Evolutionary conservation across 1,139 yeast genomes (phyloP), one percentile per base, ranked within the genome.

Genomic region (Suhomyces ambrosiae): DNA sequence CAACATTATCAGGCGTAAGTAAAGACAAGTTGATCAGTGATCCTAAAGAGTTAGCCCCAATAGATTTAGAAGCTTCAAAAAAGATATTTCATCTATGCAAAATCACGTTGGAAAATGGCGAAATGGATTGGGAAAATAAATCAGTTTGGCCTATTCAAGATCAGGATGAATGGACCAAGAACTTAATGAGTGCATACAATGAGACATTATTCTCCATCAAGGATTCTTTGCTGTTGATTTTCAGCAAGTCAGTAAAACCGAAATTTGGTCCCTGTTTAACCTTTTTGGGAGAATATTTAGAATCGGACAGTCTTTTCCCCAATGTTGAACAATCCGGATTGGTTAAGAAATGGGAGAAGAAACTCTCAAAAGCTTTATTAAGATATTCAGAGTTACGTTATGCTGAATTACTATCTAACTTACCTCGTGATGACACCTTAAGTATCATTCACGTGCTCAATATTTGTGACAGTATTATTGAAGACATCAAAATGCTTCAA

Each of bases 341-440:
- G 5, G 62, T 70, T 19, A 63, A 68, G 27, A 71, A 70, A 47
- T 79, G 82, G 80, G 70, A 80, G 32, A 74, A 71, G 46, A 67
- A 67, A 36, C 58, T 82, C 8, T 68, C 72, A 9, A 74, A 71
- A 29, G 51, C 78, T 0, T 59, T 83, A 7, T 61, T 78, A 14
- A 65, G 74, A 13, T 69, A 78, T 0, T 74, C 88, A 2, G 87
- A 82, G 45, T 49, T 59, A 3, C 73, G 81, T 47, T 86, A 86
- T 51, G 80, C 81, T 11, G 73, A 74, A 7, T 56, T 80, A 14
- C 63, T 86, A 22, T 66, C 72, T 7, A 63, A 64, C n/a, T 63
- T 85, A 15, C 94, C 95, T 0, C 66, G 86, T 42, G 90, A 85
- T 52, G 69, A 72, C 40, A 68, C 82, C 0, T 61, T 85, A 12